Base-by-base conservation (phyloP, 2,329 filamentous ascomycete genomes). In the Blastomyces gilchristii region DNA sequence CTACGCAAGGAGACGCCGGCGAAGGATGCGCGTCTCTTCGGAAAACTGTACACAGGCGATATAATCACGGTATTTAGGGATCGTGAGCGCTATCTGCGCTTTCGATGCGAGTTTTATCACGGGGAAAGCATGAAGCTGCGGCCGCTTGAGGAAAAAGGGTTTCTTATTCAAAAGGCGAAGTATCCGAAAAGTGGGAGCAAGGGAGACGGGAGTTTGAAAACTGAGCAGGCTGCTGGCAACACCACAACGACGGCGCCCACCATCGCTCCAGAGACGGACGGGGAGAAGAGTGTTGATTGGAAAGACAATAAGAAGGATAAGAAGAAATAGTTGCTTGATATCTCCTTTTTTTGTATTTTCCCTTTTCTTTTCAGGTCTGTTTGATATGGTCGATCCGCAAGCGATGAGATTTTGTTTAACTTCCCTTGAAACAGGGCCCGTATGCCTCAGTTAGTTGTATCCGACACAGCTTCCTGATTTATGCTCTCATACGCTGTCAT, bases 21-120 rank as follows among this genome's bases (percentile, higher is more conserved):
- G 34, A 79, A 81, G 0, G 78, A 78, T 11, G 79, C 80, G 11
- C 79, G 78, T 16, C 77, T 85, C 1, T 90, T 83, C 57, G 85
- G 88, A 34, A 84, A 85, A 62, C 74, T 97, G 16, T 84, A 91
- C 71, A 85, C 88, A 43, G 90, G 89, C 1, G 93, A 97, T 71
- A 80, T 85, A 31, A 83, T 97, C 58, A 84, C 85, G 1, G 83
- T 96, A 7, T 95, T 86, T 81, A 53, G 69, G 70, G 56, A 75
- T 71, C 45, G 72, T 54, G 67, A 71, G 43, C 68, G 75, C 61
- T 80, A 72, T 63, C 66, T 81, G 39, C 75, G 75, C 49, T 76
- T 80, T 59, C 68, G 71, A 25, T 79, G 78, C 63, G 78, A 80
- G 52, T 79, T 81, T 61, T 78, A 75, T 39, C 75, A 78, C 62